Percentiles rank a stretch among this genome's conserved stretches.
Evolutionary conservation across 768 basidiomycete species (phyloP).

Genomic region (Dendrothele bispora): DNA sequence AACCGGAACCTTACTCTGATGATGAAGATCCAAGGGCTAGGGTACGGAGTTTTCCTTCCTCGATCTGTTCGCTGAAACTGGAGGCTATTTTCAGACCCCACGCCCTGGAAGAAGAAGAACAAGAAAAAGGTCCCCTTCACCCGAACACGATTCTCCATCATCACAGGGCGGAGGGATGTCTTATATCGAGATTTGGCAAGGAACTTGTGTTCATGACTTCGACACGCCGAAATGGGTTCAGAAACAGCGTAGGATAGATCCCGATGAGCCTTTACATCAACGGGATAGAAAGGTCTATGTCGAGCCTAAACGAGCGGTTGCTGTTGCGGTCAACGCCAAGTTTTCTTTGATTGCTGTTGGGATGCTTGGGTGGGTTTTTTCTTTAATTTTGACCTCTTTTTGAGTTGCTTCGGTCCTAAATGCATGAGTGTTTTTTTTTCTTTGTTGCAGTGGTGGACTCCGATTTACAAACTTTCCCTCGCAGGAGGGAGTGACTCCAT

Average conservation of each 20-base stretch:
- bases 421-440: neutral
- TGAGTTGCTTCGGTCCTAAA: neutral
- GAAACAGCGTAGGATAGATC: slow-evolving; percentile 63
- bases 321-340: slow-evolving; percentile 69
- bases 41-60: too few species aligned
- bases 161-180: too few species aligned
- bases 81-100: too few species aligned
- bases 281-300: slow-evolving; percentile 39
- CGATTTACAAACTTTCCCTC: slow-evolving; percentile 71
- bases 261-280: slow-evolving; percentile 33
- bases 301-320: slow-evolving; percentile 66
- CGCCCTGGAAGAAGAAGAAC: too few species aligned
- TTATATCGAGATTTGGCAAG: slow-evolving; percentile 59
- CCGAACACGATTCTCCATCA: too few species aligned
- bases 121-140: too few species aligned
- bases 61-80: too few species aligned
- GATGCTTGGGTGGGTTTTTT: slow-evolving; percentile 52
- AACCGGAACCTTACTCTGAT: slow-evolving; percentile 7
- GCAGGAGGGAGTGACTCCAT: slow-evolving; percentile 53
- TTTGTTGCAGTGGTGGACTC: slow-evolving; percentile 54
- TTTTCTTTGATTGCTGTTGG: slow-evolving; percentile 87
- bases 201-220: slow-evolving; percentile 79
- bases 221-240: slow-evolving; percentile 77
- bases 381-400: neutral
- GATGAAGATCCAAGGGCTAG: slow-evolving; percentile 2